Conservation (phyloP, 257 asterid species). For the Solanum rostratum region DNA sequence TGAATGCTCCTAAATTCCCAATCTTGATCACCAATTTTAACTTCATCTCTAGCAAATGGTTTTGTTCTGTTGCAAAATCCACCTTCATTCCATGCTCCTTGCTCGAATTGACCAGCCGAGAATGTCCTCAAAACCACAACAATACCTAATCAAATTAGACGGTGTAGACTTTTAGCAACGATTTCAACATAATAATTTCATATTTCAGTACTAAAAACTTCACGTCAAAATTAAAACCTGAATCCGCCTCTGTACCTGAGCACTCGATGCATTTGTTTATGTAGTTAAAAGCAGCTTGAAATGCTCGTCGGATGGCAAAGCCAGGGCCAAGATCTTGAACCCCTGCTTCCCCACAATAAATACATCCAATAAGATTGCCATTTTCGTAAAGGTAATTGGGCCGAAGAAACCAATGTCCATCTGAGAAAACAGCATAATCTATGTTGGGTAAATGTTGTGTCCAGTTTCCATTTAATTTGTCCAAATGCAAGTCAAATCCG, state of each 20-base stretch:
- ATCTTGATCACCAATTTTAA: not conserved
- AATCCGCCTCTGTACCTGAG: not conserved
- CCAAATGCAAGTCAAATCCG: conserved; percentile 27
- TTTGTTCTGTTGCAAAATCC: conserved; percentile 31
- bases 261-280: conserved; percentile 24
- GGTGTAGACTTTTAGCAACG: not conserved
- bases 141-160: not conserved
- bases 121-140: not conserved
- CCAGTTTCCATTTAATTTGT: conserved; percentile 26
- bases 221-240: not conserved
- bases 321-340: conserved; percentile 23
- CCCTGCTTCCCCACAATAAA: conserved; percentile 17
- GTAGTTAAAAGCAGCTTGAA: conserved; percentile 19
- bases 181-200: not conserved
- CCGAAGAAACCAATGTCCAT: conserved; percentile 39
- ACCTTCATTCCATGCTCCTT: conserved; percentile 36
- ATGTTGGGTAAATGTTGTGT: conserved; percentile 18
- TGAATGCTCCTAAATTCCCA: conserved; percentile 20
- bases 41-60: conserved; percentile 16
- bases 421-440: conserved; percentile 34
- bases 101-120: conserved; percentile 24
- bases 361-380: conserved; percentile 26
- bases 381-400: conserved; percentile 21
- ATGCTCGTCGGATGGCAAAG: conserved; percentile 21
- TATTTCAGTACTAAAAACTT: not conserved